phyloP scores from a whole-genome alignment of 768 basidiomycete species.

The Suillus subluteus region DNA sequence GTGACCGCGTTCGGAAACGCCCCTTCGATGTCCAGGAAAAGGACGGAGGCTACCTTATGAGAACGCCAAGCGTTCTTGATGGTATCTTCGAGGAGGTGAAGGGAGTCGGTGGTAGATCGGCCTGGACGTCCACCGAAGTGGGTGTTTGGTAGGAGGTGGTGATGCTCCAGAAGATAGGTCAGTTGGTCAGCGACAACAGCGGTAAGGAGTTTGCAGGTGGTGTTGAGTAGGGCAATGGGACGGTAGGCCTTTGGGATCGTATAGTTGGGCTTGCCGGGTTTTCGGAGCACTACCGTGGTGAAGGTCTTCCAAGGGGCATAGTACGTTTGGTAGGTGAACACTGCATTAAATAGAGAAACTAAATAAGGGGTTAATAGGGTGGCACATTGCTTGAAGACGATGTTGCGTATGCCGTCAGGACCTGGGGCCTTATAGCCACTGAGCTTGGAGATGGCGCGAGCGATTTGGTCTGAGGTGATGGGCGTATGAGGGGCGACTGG shows the following conservation, averaged over 20 bases:
- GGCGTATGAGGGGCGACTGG: conserved; percentile 21
- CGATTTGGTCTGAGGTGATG: conserved; percentile 25
- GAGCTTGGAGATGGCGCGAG: background rate
- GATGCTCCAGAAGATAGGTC: background rate
- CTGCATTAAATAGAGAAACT: too few species aligned
- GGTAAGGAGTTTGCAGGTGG: too few species aligned
- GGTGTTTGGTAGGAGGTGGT: background rate
- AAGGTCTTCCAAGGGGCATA: too few species aligned
- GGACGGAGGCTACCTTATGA: too few species aligned
- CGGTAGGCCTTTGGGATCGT: too few species aligned
- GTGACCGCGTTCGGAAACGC: background rate
- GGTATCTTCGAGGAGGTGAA: background rate
- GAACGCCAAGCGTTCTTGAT: too few species aligned
- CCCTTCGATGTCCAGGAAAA: too few species aligned
- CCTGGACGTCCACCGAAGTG: background rate
- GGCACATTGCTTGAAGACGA: background rate
- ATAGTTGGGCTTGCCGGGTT: too few species aligned
- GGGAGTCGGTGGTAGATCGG: background rate
- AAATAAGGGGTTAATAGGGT: background rate
- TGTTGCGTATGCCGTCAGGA: background rate
- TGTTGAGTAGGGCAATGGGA: too few species aligned
- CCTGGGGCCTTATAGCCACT: background rate
- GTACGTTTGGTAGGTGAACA: too few species aligned
- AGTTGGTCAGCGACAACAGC: too few species aligned
- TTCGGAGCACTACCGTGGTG: too few species aligned